Evolutionary conservation across 495 filamentous ascomycete species (phyloP), one percentile per base, ranked within the genome.

Genomic region (Lineolata rhizophorae): DNA sequence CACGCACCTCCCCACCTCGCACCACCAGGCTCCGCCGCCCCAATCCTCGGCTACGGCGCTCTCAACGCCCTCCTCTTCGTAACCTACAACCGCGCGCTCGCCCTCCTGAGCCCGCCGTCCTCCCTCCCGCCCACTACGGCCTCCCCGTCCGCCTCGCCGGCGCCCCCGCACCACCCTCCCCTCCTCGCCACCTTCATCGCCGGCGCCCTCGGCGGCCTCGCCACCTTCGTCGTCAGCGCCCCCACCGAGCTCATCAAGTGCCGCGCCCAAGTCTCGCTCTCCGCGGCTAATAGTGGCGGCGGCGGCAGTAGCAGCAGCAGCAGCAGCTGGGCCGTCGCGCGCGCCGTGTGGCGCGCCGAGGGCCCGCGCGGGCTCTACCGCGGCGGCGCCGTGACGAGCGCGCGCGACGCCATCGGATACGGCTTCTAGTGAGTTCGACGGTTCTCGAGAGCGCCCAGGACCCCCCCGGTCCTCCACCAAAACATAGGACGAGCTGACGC

Each of bases 241-340:
- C 83, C 83, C 1, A 87, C 79, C 1, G 83, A 93, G 49, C 59
- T 90, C 8, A 62, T 93, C 35, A 93, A 93, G 52, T 85, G 78
- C 45, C 67, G 77, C 12, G 69, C 79, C 1, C 83, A 93, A 45
- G 47, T 77, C 16, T 37, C 35, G 13, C n/a, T 6, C 36, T 34
- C 12, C 13, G 30, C 9, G 15, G 28, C 10, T 8, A 8, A 12
- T 8, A 16, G 10, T 9, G 15, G 28, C 6, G 28, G 28, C 8
- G 28, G 15, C 6, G 15, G 28, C 8, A 16, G 28, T 9, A 9
- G 11, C 43, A 54, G 15, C 26, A 22, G 11, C 16, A 36, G 20
- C 13, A 58, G 51, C 21, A 74, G 70, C 3, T 75, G 64, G 65
- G 44, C 42, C 2, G 67, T 90, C 27, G 59, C 72, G 1, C 62